Base-by-base conservation (phyloP, 2,329 filamentous ascomycete species). In the Aspergillus sp. region DNA sequence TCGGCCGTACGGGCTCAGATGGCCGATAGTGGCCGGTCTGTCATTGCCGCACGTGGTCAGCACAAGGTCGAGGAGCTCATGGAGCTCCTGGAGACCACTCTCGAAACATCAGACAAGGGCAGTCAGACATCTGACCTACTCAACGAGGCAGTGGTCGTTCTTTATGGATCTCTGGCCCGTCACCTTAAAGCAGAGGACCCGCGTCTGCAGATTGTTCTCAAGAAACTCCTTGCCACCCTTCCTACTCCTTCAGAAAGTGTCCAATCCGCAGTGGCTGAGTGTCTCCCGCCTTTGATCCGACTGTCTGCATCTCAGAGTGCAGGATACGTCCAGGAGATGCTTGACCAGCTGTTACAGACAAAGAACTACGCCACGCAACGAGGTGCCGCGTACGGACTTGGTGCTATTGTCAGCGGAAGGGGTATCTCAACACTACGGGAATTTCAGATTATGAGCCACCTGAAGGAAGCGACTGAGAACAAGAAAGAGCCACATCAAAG, bases 221-320 rank as follows among this genome's bases (percentile, higher is more conserved):
- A 91, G 56, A 82, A 89, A 52, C 75, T 98, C 26, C 76, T 98
- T 47, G 81, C 82, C 26, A 96, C 94, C 5, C 74, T 98, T 40
- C 93, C 85, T 65, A 97, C 91, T 8, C 93, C 93, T 29, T 97
- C 93, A 0, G 93, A 98, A 67, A 90, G 88, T 10, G 93, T 98
- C 1, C 93, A 98, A 67, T 96, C 93, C 63, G 93, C 93, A 41
- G 90, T 97, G 48, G 89, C 94, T 3, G 88, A 93, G 60, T 98
- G 93, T 59, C 74, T 98, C 26, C 91, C 93, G 9, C 90, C 93
- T 1, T 76, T 98, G n/a, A 82, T 98, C 30, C 83, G 81, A 48
- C 85, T 88, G 2, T 91, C 86, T 41, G 80, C 79, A 29, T 81
- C 90, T 50, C 86, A 91, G 60, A 82, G 86, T 3, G 79, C 82